Evolutionary conservation across 2,329 filamentous ascomycete species (phyloP), one percentile per base, ranked within the genome.

Genomic region (Penicillium griseofulvum): DNA sequence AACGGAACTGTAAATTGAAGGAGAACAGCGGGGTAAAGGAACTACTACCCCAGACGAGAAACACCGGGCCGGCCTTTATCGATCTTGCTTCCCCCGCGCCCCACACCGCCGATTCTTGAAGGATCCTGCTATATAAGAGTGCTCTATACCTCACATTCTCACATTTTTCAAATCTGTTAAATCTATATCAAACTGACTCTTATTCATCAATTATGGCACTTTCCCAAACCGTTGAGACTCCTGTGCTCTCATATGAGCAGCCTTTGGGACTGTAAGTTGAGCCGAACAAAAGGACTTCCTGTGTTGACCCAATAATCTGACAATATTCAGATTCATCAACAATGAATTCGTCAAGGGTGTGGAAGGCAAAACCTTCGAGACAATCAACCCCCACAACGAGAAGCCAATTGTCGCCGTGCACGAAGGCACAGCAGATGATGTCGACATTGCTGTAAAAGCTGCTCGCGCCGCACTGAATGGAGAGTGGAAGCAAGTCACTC

Each of bases 381-480:
- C 50, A 11, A 52, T 52, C 42, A 52, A 52, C 16, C 50, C 50
- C 10, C 50, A 52, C 17, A 39, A 52, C 14, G 50, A 52, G 34
- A 48, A 52, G 12, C 42, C 50, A 11, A 59, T 59, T 39, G 45
- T 43, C 1, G 12, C 49, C 17, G 54, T 59, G 2, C 46, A 53
- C 16, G 47, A 47, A 22, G 56, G 41, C 28, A 39, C 45, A 14
- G 49, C n/a, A 9, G 36, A 52, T 5, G 50, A 59, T 33, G 43
- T 59, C 24, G 38, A 59, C n/a, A 43, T 46, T 17, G 56, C 56
- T 0, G 54, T 59, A 9, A 31, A 43, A 14, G 46, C 47, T 14
- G 54, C 56, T 3, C 45, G 50, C 8, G 3, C 31, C 6, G 56
- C 56, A n/a, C 17, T 59, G 12, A 29, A 51, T 4, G 54, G 50